Conservation (phyloP, 2,329 filamentous ascomycete species). For the Alternaria postmessia region DNA sequence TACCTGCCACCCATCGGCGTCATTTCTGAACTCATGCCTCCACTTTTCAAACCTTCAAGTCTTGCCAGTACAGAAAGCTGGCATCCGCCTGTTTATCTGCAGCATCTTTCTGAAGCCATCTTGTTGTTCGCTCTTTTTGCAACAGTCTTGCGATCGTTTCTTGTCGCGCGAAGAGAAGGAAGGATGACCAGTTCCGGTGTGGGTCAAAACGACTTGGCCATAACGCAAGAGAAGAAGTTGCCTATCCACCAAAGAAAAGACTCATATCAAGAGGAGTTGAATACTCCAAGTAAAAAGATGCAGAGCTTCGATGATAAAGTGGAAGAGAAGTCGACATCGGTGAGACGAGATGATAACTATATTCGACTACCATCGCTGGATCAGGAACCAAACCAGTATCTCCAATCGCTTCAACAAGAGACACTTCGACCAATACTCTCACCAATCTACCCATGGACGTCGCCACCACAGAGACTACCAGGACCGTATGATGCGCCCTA, state of each 20-base stretch:
- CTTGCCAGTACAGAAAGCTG: slow-evolving; percentile 23
- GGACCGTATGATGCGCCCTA: slow-evolving; percentile 48
- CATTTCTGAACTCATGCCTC: slow-evolving; percentile 41
- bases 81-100: slow-evolving; percentile 8
- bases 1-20: slow-evolving; percentile 19
- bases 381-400: slow-evolving; percentile 19
- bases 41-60: slow-evolving; percentile 29
- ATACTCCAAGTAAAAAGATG: neutral
- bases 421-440: slow-evolving; percentile 26
- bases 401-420: slow-evolving; percentile 24
- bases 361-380: neutral
- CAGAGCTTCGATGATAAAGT: neutral
- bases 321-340: neutral
- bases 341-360: neutral
- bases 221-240: slow-evolving; percentile 1
- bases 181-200: slow-evolving; percentile 9
- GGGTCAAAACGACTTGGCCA: slow-evolving; percentile 3
- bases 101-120: slow-evolving; percentile 23
- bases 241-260: slow-evolving; percentile 10
- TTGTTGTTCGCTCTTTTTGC: slow-evolving; percentile 29
- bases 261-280: neutral
- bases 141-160: slow-evolving; percentile 25
- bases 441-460: slow-evolving; percentile 46
- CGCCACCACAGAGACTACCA: slow-evolving; percentile 42
- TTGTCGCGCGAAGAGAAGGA: slow-evolving; percentile 28